Evolutionary conservation across 179 eudicot species (phyloP).

Genomic region (Nepenthes alata): DNA sequence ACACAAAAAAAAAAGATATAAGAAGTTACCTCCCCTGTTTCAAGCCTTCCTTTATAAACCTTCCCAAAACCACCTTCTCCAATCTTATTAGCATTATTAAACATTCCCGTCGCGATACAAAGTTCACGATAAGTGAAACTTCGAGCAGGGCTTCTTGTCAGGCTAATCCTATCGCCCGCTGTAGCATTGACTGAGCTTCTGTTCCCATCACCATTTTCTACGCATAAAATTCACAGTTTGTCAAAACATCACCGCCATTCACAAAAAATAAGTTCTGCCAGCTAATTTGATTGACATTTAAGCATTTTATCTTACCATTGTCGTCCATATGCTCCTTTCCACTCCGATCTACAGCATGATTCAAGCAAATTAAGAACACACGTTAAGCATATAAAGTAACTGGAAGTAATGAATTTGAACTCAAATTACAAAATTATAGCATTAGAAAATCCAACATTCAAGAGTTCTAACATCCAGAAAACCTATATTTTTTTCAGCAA

Average conservation of each 20-base stretch:
- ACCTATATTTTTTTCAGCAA: not conserved
- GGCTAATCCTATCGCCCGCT: constrained; percentile 8
- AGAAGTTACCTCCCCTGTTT: constrained; percentile 25
- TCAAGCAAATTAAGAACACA: constrained; percentile 8
- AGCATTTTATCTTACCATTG: constrained; percentile 15
- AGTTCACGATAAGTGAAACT: constrained; percentile 49
- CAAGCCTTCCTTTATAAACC: constrained; percentile 69
- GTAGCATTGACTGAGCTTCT: constrained; percentile 10
- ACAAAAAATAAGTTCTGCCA: not conserved
- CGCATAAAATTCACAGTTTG: constrained; percentile 7
- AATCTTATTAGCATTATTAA: constrained; percentile 37
- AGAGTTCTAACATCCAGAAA: not conserved
- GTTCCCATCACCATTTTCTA: constrained; percentile 14
- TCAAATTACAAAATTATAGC: not conserved
- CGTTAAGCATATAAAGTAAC: not conserved
- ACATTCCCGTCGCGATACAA: constrained; percentile 53
- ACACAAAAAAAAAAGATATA: not conserved
- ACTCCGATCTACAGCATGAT: constrained; percentile 14
- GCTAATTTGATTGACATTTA: not conserved
- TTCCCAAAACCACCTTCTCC: constrained; percentile 91
- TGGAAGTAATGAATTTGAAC: not conserved
- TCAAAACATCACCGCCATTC: not conserved
- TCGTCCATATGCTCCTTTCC: constrained; percentile 9
- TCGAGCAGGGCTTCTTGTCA: constrained; percentile 19
- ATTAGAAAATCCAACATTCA: not conserved